Evolutionary conservation across 2,329 filamentous ascomycete genomes (phyloP).

Genomic region (Plectosphaerella plurivora): DNA sequence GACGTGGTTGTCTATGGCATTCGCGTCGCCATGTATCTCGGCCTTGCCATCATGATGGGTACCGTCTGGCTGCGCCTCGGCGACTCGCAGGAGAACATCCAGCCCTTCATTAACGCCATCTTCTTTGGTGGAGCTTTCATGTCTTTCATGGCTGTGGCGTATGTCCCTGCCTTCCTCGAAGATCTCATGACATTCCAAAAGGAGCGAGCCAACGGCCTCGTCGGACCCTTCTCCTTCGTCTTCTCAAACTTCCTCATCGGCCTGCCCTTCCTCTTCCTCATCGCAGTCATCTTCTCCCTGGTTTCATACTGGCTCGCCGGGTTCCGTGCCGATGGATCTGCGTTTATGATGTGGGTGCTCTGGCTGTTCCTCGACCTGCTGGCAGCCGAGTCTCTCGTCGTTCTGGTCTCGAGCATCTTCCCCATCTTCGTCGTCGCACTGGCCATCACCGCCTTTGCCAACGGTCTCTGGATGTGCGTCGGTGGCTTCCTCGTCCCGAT

Average conservation of each 20-base stretch:
- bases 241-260: slow-evolving; percentile 79
- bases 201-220: slow-evolving; percentile 77
- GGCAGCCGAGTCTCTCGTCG: slow-evolving; percentile 77
- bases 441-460: slow-evolving; percentile 77
- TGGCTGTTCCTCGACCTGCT: slow-evolving; percentile 84
- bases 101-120: slow-evolving; percentile 78
- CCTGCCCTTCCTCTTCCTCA: slow-evolving; percentile 75
- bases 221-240: slow-evolving; percentile 68
- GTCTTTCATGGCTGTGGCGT: slow-evolving; percentile 80
- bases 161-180: slow-evolving; percentile 79
- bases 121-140: slow-evolving; percentile 73
- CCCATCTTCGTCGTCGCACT: slow-evolving; percentile 78
- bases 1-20: slow-evolving; percentile 83
- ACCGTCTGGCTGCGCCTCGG: slow-evolving; percentile 77
- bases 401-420: slow-evolving; percentile 67
- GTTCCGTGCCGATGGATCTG: slow-evolving; percentile 59
- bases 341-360: slow-evolving; percentile 75
- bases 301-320: slow-evolving; percentile 78
- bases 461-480: slow-evolving; percentile 86
- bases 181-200: slow-evolving; percentile 69
- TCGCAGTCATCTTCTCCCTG: slow-evolving; percentile 69
- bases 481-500: slow-evolving; percentile 76
- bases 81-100: slow-evolving; percentile 67
- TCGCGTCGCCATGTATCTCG: slow-evolving; percentile 72
- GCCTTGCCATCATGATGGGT: slow-evolving; percentile 80